phyloP scores from a whole-genome alignment of 495 filamentous ascomycete species.

The Xanthoparmelia taractica region DNA sequence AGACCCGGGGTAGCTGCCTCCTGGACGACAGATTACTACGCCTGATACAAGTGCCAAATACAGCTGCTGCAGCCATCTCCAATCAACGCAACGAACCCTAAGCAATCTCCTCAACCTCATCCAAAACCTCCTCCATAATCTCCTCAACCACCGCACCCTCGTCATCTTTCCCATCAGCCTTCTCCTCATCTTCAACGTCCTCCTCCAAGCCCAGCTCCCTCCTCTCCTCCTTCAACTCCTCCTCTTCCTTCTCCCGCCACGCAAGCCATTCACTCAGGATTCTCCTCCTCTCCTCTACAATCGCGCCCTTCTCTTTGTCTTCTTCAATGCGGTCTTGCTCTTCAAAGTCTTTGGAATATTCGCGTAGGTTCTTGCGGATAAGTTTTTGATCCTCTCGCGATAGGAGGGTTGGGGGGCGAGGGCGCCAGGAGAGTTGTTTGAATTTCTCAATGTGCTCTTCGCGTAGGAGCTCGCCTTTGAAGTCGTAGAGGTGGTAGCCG shows the following conservation, averaged over 20 bases:
- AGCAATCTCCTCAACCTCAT: slow-evolving; percentile 79
- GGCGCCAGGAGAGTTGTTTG: slow-evolving; percentile 94
- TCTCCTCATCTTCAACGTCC: slow-evolving; percentile 47
- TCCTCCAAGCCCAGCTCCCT: slow-evolving; percentile 56
- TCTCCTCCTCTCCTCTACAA: slow-evolving; percentile 78
- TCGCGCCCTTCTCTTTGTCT: slow-evolving; percentile 83
- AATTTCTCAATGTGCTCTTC: slow-evolving; percentile 94
- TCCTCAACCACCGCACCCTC: slow-evolving; percentile 75
- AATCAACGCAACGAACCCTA: not conserved
- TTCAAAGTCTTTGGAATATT: slow-evolving; percentile 91
- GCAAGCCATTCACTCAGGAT: slow-evolving; percentile 83
- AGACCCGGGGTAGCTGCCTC: slow-evolving; percentile 7
- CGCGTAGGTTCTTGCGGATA: slow-evolving; percentile 95
- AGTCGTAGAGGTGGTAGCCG: slow-evolving; percentile 96
- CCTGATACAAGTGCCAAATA: not conserved
- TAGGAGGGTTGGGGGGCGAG: slow-evolving; percentile 79
- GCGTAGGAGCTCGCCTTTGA: slow-evolving; percentile 79
- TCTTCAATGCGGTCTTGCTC: slow-evolving; percentile 88
- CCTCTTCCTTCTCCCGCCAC: slow-evolving; percentile 69
- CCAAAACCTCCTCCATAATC: slow-evolving; percentile 88
- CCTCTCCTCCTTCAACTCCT: slow-evolving; percentile 65
- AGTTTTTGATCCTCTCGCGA: slow-evolving; percentile 91
- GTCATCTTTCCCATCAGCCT: slow-evolving; percentile 53
- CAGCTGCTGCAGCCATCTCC: not conserved
- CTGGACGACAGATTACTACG: slow-evolving; percentile 10